Base-by-base conservation (phyloP, 2,329 filamentous ascomycete species). In the Colletotrichum godetiae region DNA sequence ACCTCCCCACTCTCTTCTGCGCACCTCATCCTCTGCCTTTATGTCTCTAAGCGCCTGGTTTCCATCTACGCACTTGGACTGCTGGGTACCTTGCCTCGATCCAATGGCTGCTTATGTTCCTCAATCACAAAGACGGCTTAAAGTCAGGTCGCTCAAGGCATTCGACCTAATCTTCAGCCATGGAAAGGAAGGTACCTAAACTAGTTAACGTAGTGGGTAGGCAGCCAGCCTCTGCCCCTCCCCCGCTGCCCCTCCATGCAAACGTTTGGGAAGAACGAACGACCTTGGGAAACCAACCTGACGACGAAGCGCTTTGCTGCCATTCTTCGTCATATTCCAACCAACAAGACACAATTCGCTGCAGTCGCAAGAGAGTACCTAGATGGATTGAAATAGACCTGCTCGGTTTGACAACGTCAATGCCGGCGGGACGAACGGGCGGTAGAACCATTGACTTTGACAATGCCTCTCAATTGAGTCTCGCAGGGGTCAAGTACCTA, bases 191-290 rank as follows among this genome's bases (percentile, higher is more conserved):
- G 42, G 19, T 31, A 57, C 7, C 55, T 57, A 15, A 31, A 27
- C 24, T 57, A 57, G 15, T 57, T n/a, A 31, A 42, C 37, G 37
- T 42, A 42, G 37, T 42, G 13, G 37, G 37, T 42, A 42, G 37
- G 37, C 37, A 42, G 27, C 56, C 27, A 11, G 56, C 56, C 56
- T 58, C 24, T 53, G 60, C 60, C 66, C 66, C 66, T 68, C 66
- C 66, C 46, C 58, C 66, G 27, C 58, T 53, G n/a, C 66, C 66
- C 46, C 58, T 55, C 58, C 58, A 29, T 68, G 24, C 19, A 62
- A 35, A 42, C 29, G 27, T 62, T 12, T 49, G 22, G 10, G 29
- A 55, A 15, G 13, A 42, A 42, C 15, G 19, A 42, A 42, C 37
- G 13, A 35, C 11, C 33, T 35, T 12, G n/a, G 31, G 27, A 37